Evolutionary conservation across 1,139 yeast species (phyloP).

Genomic region (Zhuliangozyma blackwelliae): DNA sequence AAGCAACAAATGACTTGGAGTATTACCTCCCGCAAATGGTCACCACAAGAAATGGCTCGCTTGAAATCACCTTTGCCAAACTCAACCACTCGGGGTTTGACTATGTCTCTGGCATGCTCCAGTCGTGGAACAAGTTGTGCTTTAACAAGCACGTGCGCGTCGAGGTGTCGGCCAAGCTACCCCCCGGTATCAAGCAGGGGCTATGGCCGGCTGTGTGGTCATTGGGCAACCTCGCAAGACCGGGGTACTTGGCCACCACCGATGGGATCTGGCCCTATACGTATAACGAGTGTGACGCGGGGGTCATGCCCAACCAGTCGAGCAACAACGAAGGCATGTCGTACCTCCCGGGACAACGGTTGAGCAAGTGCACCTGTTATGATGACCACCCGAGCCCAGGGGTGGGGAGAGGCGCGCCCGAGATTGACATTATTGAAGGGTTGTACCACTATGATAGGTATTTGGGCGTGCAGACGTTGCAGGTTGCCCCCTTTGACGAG

Average conservation of each 20-base stretch:
- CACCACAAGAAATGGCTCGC: conserved; percentile 22
- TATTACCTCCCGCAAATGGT: conserved; percentile 29
- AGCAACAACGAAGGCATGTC: conserved; percentile 25
- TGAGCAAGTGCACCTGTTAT: conserved; percentile 21
- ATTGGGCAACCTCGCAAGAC: conserved; percentile 28
- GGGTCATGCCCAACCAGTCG: conserved; percentile 28
- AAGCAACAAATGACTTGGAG: conserved; percentile 28
- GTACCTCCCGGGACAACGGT: conserved; percentile 26
- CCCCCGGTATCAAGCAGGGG: conserved; percentile 20
- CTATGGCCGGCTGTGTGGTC: conserved; percentile 34
- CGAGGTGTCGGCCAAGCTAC: conserved; percentile 23
- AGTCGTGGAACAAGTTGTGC: conserved; percentile 29
- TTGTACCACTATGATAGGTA: conserved; percentile 17
- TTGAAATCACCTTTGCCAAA: conserved; percentile 20
- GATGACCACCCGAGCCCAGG: conserved; percentile 30
- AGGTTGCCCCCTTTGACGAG: conserved; percentile 31
- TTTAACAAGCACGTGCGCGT: conserved; percentile 23
- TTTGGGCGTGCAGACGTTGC: conserved; percentile 27
- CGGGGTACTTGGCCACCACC: conserved; percentile 27
- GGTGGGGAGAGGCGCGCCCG: conserved; percentile 30
- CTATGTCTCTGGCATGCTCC: conserved; percentile 28
- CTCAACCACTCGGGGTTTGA: conserved; percentile 20
- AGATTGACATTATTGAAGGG: conserved; percentile 30
- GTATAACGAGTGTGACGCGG: conserved; percentile 27
- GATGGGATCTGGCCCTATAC: conserved; percentile 35